Conservation (phyloP, 1,284 basidiomycete species). For the Gymnopus androsaceus region DNA sequence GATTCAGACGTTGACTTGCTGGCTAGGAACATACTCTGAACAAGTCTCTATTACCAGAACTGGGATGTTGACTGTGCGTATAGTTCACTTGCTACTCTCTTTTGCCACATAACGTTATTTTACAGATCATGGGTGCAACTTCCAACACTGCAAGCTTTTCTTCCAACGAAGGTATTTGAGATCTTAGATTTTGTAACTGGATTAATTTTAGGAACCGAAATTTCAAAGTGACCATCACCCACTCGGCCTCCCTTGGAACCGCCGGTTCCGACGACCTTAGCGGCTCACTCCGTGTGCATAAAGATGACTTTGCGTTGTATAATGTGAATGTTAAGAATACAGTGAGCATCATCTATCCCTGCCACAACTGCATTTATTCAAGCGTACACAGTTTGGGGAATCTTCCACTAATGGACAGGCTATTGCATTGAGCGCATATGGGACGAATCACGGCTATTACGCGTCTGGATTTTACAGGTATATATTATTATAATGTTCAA, state of each 20-base stretch:
- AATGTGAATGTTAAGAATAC: conserved; percentile 34
- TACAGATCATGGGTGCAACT: conserved; percentile 33
- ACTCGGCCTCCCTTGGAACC: conserved; percentile 20
- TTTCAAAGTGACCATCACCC: conserved; percentile 27
- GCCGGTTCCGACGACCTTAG: conserved; percentile 25
- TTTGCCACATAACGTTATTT: background rate
- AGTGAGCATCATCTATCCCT: conserved; percentile 1
- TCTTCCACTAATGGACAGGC: conserved; percentile 32
- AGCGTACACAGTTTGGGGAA: no score
- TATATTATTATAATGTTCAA: background rate
- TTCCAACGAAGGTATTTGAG: no score
- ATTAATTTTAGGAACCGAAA: conserved; percentile 28
- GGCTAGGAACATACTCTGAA: conserved; percentile 30
- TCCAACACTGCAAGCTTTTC: conserved; percentile 24
- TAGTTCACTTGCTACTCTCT: background rate
- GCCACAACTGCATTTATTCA: no score
- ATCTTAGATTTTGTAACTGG: no score
- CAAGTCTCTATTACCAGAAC: conserved; percentile 32
- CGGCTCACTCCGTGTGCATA: conserved; percentile 33
- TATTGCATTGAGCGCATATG: conserved; percentile 30
- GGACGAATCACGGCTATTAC: conserved; percentile 28
- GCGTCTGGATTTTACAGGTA: conserved; percentile 26
- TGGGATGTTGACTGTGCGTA: conserved; percentile 28
- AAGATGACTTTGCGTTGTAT: conserved; percentile 31
- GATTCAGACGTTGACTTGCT: background rate